Evolutionary conservation across 495 filamentous ascomycete genomes (phyloP).

Genomic region (Pseudomonodictys pantanalensis): DNA sequence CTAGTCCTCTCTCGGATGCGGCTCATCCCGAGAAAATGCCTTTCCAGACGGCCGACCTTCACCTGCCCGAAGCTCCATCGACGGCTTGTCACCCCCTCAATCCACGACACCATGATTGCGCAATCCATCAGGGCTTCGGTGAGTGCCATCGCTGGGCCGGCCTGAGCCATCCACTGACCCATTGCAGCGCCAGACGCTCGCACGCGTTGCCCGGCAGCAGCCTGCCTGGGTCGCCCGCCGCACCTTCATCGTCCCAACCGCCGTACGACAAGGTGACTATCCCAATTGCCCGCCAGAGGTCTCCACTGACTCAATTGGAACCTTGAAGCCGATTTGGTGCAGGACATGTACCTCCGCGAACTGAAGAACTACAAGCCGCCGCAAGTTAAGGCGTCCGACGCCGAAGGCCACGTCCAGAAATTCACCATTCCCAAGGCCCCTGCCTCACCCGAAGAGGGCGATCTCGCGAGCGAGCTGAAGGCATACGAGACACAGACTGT

Average conservation of each 20-base stretch:
- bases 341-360: conserved; percentile 94
- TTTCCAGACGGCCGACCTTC: conserved; percentile 12
- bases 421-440: conserved; percentile 77
- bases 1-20: conserved; percentile 2
- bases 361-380: conserved; percentile 89
- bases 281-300: conserved; percentile 8
- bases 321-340: conserved; percentile 79
- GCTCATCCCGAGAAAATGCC: conserved; percentile 10
- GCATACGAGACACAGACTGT: conserved; percentile 89
- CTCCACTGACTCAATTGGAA: conserved; percentile 18
- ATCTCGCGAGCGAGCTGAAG: conserved; percentile 84
- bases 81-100: conserved; percentile 21
- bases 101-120: conserved; percentile 39
- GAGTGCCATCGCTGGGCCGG: conserved; percentile 6
- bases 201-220: conserved; percentile 73
- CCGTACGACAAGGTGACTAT: conserved; percentile 66
- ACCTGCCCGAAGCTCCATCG: conserved; percentile 17
- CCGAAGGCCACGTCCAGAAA: conserved; percentile 86
- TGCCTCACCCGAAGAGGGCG: conserved; percentile 83
- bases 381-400: conserved; percentile 76
- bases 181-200: conserved; percentile 74
- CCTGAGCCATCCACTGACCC: conserved; percentile 2
- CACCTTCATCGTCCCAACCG: conserved; percentile 76
- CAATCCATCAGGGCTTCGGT: conserved; percentile 46
- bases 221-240: conserved; percentile 61